Percentiles rank a stretch among this genome's conserved stretches.
Conservation (phyloP, 768 basidiomycete species). For the Russula ochroleuca region DNA sequence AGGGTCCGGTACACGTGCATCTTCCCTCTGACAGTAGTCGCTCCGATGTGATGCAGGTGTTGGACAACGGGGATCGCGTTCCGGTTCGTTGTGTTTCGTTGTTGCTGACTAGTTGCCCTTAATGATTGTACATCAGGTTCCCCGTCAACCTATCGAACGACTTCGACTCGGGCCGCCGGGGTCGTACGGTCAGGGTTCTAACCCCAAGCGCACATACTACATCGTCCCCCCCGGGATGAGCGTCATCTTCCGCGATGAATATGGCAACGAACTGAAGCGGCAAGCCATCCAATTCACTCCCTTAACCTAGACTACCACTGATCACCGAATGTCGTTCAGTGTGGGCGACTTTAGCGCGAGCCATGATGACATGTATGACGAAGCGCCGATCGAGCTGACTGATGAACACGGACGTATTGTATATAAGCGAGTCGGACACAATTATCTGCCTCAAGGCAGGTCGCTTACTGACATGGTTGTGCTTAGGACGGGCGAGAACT, state of each 20-base stretch:
- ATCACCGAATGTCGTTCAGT: constrained; percentile 1
- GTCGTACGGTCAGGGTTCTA: constrained; percentile 1
- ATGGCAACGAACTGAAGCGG: constrained; percentile 26
- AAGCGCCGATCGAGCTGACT: constrained; percentile 25
- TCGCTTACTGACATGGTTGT: background rate
- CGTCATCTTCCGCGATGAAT: constrained; percentile 27
- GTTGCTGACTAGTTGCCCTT: too few relatives aligned
- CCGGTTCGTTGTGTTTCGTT: constrained; percentile 14
- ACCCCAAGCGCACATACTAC: constrained; percentile 25
- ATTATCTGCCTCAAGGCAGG: background rate
- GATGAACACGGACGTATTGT: constrained; percentile 23
- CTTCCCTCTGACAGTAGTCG: constrained; percentile 16
- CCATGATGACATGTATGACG: constrained; percentile 18
- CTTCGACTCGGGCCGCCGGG: background rate
- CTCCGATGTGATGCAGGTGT: constrained; percentile 23
- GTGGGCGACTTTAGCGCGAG: constrained; percentile 25
- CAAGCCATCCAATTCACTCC: background rate
- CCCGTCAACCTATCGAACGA: constrained; percentile 14
- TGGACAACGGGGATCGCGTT: constrained; percentile 23
- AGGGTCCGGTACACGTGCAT: constrained; percentile 8
- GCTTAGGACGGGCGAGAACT: constrained; percentile 21
- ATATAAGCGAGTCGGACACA: constrained; percentile 18
- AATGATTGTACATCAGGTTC: constrained; percentile 8
- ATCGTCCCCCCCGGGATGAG: constrained; percentile 29
- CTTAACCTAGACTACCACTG: background rate